Conservation (phyloP, 257 asterid species). For the Rehmannia glutinosa region DNA sequence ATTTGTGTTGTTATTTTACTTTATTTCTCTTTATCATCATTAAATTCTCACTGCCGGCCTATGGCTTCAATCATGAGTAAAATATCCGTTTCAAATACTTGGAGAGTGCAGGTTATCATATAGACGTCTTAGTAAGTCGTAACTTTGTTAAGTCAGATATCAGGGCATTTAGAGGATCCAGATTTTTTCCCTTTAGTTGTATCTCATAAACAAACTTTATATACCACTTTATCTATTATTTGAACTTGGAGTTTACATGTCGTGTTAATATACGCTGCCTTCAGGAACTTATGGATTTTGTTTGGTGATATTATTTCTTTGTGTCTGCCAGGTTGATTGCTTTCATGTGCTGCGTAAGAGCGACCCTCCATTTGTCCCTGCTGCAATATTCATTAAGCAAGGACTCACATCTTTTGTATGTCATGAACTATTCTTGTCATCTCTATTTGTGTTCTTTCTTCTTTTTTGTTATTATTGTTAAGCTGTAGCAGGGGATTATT, state of each 20-base stretch:
- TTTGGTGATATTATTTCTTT: constrained; percentile 6
- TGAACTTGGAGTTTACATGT: background rate
- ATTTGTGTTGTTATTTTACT: constrained; percentile 11
- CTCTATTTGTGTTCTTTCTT: background rate
- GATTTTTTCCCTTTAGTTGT: background rate
- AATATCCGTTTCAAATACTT: background rate
- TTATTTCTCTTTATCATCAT: background rate
- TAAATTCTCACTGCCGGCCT: background rate
- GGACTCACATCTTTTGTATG: constrained; percentile 89
- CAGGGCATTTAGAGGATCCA: background rate
- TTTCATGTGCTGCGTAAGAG: constrained; percentile 93
- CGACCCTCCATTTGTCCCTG: constrained; percentile 92
- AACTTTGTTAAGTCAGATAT: constrained; percentile 1
- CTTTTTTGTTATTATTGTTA: background rate
- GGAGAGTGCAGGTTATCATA: background rate
- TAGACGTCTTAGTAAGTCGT: background rate
- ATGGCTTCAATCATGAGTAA: constrained; percentile 7
- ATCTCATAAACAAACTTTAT: background rate
- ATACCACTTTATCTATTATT: background rate
- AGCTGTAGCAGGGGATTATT: background rate
- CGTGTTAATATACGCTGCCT: background rate
- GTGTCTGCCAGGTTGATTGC: constrained; percentile 77
- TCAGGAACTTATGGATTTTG: background rate
- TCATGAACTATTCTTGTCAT: constrained; percentile 13
- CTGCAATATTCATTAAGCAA: constrained; percentile 75